Evolutionary conservation across 2,329 filamentous ascomycete genomes (phyloP).

Genomic region (Fusarium nisikadoi): DNA sequence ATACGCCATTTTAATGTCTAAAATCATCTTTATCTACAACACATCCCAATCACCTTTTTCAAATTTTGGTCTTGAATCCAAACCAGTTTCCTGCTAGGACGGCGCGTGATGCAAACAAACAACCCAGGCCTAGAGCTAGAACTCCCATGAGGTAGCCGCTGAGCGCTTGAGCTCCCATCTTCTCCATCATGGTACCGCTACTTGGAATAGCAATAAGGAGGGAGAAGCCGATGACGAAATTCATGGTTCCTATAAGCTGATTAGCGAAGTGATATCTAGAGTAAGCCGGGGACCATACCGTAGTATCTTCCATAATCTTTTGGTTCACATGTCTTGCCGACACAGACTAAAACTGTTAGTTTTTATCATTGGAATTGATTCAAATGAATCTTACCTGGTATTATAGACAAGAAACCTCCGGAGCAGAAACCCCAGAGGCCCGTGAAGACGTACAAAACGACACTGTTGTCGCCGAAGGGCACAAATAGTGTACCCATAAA

Average conservation of each 20-base stretch:
- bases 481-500: conserved; percentile 12
- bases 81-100: conserved; percentile 4
- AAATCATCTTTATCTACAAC: accelerated
- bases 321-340: conserved; percentile 12
- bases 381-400: not conserved
- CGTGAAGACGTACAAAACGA: not conserved
- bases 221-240: conserved; percentile 13
- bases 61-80: conserved; percentile 1
- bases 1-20: not conserved
- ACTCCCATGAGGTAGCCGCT: conserved; percentile 8
- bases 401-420: not conserved
- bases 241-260: not conserved
- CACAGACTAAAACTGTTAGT: not conserved
- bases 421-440: conserved; percentile 4
- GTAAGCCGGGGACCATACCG: accelerated
- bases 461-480: not conserved
- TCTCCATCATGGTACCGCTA: conserved; percentile 9
- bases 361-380: not conserved
- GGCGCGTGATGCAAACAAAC: conserved; percentile 3
- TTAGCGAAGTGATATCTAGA: not conserved
- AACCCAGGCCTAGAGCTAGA: not conserved
- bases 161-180: conserved; percentile 9
- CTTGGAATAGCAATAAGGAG: conserved; percentile 1
- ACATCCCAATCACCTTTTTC: not conserved
- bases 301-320: conserved; percentile 20